These are phyloP conservation scores for Boletus reticulatus DNA, from an alignment of 768 basidiomycete genomes.

Conservation along the genomic window DNA sequence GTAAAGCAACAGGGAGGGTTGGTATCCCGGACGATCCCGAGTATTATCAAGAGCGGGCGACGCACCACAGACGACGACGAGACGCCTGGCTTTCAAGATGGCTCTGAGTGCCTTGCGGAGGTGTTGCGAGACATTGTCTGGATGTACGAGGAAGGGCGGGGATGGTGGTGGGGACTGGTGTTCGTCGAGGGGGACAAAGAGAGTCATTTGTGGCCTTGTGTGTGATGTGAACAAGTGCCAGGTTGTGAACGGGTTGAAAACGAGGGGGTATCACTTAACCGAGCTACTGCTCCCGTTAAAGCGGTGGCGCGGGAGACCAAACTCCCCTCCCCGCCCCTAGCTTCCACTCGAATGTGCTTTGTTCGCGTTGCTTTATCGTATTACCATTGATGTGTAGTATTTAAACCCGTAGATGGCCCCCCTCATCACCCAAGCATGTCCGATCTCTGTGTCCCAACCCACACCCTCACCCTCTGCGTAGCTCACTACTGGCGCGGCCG, in stretches of 20 bases:
- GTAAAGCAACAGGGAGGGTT: background rate
- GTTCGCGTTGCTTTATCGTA: slow-evolving; percentile 14
- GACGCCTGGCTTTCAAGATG: slow-evolving; percentile 73
- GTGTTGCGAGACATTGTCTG: slow-evolving; percentile 46
- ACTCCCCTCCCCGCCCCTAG: too few relatives aligned
- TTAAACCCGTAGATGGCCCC: background rate
- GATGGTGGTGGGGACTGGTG: slow-evolving; percentile 44
- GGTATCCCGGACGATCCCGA: slow-evolving; percentile 6
- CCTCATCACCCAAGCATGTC: slow-evolving; percentile 14
- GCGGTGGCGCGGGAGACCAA: slow-evolving; percentile 29
- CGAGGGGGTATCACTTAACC: slow-evolving; percentile 10
- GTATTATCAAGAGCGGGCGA: slow-evolving; percentile 21
- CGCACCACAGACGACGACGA: slow-evolving; percentile 87
- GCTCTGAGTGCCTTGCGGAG: slow-evolving; percentile 57
- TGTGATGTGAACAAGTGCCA: slow-evolving; percentile 25
- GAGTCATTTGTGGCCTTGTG: slow-evolving; percentile 48
- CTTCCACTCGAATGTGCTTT: slow-evolving; percentile 10
- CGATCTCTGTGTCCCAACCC: slow-evolving; percentile 1
- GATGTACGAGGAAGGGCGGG: slow-evolving; percentile 53
- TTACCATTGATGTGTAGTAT: slow-evolving; percentile 7
- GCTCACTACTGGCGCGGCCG: slow-evolving; percentile 32
- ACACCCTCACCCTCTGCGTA: slow-evolving; percentile 25
- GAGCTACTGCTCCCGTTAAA: background rate
- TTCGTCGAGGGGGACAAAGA: slow-evolving; percentile 59
- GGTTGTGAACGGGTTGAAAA: slow-evolving; percentile 24